phyloP scores from a whole-genome alignment of 768 basidiomycete species.

The Leccinum rimulosum region DNA sequence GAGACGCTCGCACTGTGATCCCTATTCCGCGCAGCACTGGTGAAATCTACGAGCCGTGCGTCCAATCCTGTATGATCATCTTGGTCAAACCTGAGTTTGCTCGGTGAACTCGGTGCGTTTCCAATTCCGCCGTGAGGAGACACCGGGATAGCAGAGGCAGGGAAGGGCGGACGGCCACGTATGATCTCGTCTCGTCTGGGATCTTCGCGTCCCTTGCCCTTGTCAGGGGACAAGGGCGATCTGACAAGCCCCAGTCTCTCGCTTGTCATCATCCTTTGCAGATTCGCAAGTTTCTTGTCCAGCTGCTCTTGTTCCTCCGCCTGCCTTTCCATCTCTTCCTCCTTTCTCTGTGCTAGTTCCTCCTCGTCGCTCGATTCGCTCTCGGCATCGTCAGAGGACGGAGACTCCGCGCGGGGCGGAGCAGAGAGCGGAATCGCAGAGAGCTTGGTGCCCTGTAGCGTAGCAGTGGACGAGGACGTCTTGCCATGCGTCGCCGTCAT shows the following conservation, averaged over 20 bases:
- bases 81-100: conserved; percentile 15
- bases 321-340: conserved; percentile 67
- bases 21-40: conserved; percentile 37
- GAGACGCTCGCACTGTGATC: conserved; percentile 72
- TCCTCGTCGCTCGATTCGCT: conserved; percentile 62
- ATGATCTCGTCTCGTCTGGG: conserved; percentile 26
- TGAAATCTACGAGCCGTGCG: conserved; percentile 36
- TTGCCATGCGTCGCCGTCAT: conserved; percentile 36
- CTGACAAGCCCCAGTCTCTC: conserved; percentile 69
- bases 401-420: conserved; percentile 44
- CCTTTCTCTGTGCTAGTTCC: conserved; percentile 48
- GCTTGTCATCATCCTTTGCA: conserved; percentile 71
- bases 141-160: conserved; percentile 11
- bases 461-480: conserved; percentile 65
- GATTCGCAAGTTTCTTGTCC: conserved; percentile 62
- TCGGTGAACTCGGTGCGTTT: conserved; percentile 31
- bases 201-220: conserved; percentile 35
- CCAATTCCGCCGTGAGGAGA: neutral
- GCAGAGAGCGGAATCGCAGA: conserved; percentile 17
- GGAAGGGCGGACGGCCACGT: conserved; percentile 41
- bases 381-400: conserved; percentile 50
- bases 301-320: conserved; percentile 68
- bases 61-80: conserved; percentile 26
- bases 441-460: conserved; percentile 51
- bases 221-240: conserved; percentile 33